These are phyloP conservation scores for Thalassiosira livingstoniorum DNA, from an alignment of 352 stramenopile genomes.

Conservation along the genomic window DNA sequence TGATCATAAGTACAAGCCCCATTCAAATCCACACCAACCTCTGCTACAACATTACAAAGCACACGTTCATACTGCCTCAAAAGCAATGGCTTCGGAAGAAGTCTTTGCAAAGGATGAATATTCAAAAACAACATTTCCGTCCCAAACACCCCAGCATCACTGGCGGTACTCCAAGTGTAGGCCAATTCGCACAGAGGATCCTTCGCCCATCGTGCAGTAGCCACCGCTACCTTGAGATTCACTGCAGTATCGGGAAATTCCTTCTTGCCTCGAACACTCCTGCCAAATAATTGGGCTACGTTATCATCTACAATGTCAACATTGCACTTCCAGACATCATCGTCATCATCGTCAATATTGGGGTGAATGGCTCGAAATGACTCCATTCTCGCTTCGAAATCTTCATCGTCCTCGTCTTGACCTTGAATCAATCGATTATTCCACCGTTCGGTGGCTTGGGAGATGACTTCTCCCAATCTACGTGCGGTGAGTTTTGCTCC, in stretches of 20 bases:
- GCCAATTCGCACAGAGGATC: constrained; percentile 85
- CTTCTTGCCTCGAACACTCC: constrained; percentile 81
- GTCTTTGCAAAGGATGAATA: constrained; percentile 84
- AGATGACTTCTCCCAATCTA: constrained; percentile 76
- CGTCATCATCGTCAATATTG: constrained; percentile 72
- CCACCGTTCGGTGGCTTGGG: constrained; percentile 79
- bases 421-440: constrained; percentile 82
- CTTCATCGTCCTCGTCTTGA: constrained; percentile 86
- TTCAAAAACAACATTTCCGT: constrained; percentile 87
- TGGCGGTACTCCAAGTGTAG: constrained; percentile 85
- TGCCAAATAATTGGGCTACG: constrained; percentile 83
- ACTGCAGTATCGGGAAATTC: constrained; percentile 84
- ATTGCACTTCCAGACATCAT: constrained; percentile 84
- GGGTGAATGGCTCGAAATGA: constrained; percentile 68
- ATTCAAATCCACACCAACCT: constrained; percentile 87
- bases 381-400: constrained; percentile 72
- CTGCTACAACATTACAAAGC: constrained; percentile 79
- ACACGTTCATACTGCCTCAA: constrained; percentile 84
- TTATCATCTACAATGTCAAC: constrained; percentile 85
- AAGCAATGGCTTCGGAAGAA: constrained; percentile 80
- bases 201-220: constrained; percentile 85
- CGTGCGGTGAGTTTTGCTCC: constrained; percentile 66
- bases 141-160: constrained; percentile 84
- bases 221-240: constrained; percentile 81
- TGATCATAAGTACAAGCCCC: constrained; percentile 77